Conservation (phyloP, 148 eudicot species). For the Camellia lanceoleosa region DNA sequence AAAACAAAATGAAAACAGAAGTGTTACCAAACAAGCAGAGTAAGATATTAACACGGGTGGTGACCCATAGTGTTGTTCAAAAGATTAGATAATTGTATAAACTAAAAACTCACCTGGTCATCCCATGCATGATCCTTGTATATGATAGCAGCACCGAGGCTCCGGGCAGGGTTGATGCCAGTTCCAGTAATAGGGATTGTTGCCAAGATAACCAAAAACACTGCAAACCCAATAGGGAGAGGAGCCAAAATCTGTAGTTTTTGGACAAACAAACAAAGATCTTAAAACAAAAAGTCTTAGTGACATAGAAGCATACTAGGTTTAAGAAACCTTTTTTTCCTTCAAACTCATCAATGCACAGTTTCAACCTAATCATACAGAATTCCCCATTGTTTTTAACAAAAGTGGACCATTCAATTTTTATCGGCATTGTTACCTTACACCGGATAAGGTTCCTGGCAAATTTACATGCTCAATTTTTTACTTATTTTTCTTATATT, state of each 20-base stretch:
- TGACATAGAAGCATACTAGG: too few species aligned
- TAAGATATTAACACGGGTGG: background rate
- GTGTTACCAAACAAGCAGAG: too few species aligned
- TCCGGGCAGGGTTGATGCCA: conserved; percentile 51
- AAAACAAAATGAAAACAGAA: too few species aligned
- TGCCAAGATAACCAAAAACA: conserved; percentile 47
- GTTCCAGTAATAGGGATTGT: conserved; percentile 53
- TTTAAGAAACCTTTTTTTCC: too few species aligned
- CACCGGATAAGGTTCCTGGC: too few species aligned
- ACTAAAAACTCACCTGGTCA: conserved; percentile 32
- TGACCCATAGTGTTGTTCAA: background rate
- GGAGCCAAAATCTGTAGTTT: conserved; percentile 47
- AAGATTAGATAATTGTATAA: background rate
- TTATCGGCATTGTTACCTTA: too few species aligned
- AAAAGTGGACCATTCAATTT: too few species aligned
- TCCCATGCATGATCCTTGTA: conserved; percentile 40
- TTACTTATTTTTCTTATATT: too few species aligned
- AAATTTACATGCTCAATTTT: too few species aligned
- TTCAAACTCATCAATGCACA: too few species aligned
- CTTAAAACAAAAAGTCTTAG: background rate
- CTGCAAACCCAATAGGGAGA: conserved; percentile 49
- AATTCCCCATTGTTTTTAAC: too few species aligned
- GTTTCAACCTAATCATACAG: too few species aligned
- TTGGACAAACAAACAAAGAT: background rate
- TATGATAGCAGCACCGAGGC: conserved; percentile 50